phyloP scores from a whole-genome alignment of 2,329 filamentous ascomycete species.

The Onygena corvina region DNA sequence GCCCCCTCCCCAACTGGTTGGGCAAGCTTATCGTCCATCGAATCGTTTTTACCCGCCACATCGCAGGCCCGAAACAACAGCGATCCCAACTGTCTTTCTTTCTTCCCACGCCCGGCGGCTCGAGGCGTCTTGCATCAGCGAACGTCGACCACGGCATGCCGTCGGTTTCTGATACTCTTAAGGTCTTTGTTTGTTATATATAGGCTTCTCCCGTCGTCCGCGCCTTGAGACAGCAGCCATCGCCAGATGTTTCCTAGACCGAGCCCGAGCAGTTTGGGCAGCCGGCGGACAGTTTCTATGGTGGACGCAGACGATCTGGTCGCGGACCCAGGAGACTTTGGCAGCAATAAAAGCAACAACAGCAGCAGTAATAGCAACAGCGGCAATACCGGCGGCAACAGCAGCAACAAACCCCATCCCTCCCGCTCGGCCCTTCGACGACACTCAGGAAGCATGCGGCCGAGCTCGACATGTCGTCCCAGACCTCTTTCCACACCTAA shows the following conservation, averaged over 20 bases:
- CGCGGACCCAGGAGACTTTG: not conserved
- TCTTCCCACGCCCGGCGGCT: too few species aligned
- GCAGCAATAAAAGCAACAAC: not conserved
- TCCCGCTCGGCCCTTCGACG: slow-evolving; percentile 4
- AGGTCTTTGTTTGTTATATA: not conserved
- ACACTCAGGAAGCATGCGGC: slow-evolving; percentile 11
- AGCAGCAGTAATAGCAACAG: slow-evolving; percentile 17
- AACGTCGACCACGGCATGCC: not conserved
- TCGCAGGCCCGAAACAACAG: not conserved
- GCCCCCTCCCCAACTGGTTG: too few species aligned
- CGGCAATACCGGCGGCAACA: slow-evolving; percentile 12
- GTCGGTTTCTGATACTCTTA: not conserved
- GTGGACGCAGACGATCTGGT: slow-evolving; percentile 20
- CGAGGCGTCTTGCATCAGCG: too few species aligned
- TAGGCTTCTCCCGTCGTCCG: too few species aligned
- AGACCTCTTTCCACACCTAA: slow-evolving; percentile 39
- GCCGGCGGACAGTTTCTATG: slow-evolving; percentile 20
- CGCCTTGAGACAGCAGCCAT: not conserved
- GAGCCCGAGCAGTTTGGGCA: slow-evolving; percentile 16
- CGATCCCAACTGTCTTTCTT: too few species aligned
- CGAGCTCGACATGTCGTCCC: slow-evolving; percentile 14
- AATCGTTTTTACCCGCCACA: not conserved
- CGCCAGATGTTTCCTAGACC: slow-evolving; percentile 13
- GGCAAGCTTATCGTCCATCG: not conserved
- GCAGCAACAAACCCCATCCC: not conserved